Conservation (phyloP, 2,329 filamentous ascomycete genomes). For the Colletotrichum viniferum region DNA sequence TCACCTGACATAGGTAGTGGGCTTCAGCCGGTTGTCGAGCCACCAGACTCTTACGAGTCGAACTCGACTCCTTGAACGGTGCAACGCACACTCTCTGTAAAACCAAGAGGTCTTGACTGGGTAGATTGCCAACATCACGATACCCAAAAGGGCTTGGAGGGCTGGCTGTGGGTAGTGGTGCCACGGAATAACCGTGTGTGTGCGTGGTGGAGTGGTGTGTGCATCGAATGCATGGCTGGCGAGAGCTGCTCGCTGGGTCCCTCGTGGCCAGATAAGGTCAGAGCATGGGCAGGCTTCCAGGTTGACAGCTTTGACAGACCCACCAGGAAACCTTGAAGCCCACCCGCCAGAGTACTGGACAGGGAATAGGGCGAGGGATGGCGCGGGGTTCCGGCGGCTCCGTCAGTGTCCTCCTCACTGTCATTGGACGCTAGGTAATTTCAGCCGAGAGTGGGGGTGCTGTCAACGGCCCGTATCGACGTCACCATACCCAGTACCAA, state of each 20-base stretch:
- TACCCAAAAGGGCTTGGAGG: background rate
- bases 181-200: background rate
- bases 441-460: background rate
- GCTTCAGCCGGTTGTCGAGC: constrained; percentile 35
- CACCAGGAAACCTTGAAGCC: background rate
- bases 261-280: background rate
- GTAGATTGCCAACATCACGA: background rate
- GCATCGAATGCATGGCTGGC: background rate
- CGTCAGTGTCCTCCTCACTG: background rate
- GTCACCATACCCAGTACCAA: background rate
- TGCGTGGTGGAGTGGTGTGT: background rate
- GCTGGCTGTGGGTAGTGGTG: background rate
- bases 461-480: background rate
- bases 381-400: constrained; percentile 11
- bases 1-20: constrained; percentile 18
- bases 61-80: constrained; percentile 7
- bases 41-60: constrained; percentile 23
- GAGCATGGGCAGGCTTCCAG: background rate
- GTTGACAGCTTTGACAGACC: constrained; percentile 8
- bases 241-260: background rate
- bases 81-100: background rate
- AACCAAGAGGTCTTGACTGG: background rate
- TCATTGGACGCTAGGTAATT: background rate
- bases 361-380: background rate
- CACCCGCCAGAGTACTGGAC: background rate